Conservation (phyloP, 2,329 filamentous ascomycete species). For the Akanthomyces dipterigenus region DNA sequence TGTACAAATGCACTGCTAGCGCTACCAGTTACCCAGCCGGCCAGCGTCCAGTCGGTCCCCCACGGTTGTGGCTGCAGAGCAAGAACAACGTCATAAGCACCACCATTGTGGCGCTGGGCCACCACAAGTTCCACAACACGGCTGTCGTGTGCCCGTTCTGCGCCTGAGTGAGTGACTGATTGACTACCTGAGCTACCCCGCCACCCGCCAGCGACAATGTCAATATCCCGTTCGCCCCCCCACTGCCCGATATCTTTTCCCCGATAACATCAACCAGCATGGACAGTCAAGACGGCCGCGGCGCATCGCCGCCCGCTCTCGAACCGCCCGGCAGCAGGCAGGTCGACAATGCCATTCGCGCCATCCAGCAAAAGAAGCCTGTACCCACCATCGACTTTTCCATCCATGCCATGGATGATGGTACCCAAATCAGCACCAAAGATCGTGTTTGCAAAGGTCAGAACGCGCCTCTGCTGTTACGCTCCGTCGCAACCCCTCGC, state of each 20-base stretch:
- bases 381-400: conserved; percentile 98
- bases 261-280: conserved; percentile 1
- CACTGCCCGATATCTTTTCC: background rate
- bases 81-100: conserved; percentile 1
- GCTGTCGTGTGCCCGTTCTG: conserved; percentile 9
- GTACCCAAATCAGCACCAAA: conserved; percentile 85
- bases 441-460: conserved; percentile 98
- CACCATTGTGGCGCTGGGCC: background rate
- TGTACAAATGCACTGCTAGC: background rate
- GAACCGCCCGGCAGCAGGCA: conserved; percentile 48
- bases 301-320: conserved; percentile 34
- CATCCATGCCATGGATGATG: conserved; percentile 97
- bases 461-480: conserved; percentile 14
- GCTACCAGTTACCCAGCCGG: background rate
- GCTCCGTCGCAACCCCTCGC: background rate
- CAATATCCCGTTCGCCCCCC: background rate
- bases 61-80: background rate
- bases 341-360: conserved; percentile 85
- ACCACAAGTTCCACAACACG: background rate
- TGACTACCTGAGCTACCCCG: background rate
- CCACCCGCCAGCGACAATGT: background rate
- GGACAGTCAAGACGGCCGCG: conserved; percentile 18
- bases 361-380: conserved; percentile 90
- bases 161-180: background rate
- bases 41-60: too few relatives aligned